Conservation (phyloP, 1,284 basidiomycete genomes). For the Porphyrellus sp. region DNA sequence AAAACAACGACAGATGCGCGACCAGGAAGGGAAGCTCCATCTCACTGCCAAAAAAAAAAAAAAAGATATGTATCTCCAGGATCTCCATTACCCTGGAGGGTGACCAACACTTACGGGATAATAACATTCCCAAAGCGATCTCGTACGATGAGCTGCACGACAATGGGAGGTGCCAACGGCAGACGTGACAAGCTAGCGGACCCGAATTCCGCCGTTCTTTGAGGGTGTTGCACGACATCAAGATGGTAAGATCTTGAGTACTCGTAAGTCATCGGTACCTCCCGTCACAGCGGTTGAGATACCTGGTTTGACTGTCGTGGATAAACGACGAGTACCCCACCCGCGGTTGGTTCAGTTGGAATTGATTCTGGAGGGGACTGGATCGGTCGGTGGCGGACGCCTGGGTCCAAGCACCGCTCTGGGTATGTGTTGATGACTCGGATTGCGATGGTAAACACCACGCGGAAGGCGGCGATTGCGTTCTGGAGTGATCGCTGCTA, state of each 20-base stretch:
- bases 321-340: slow-evolving; percentile 56
- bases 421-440: slow-evolving; percentile 27
- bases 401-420: slow-evolving; percentile 30
- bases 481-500: slow-evolving; percentile 36
- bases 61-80: slow-evolving; percentile 19
- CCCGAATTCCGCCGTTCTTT: slow-evolving; percentile 76
- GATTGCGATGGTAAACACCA: slow-evolving; percentile 31
- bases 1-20: slow-evolving; percentile 71
- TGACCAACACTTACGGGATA: slow-evolving; percentile 57
- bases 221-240: slow-evolving; percentile 78
- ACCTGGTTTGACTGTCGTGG: slow-evolving; percentile 51
- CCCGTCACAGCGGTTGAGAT: slow-evolving; percentile 20
- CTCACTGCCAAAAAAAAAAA: slow-evolving; percentile 47
- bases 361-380: slow-evolving; percentile 36
- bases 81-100: slow-evolving; percentile 25
- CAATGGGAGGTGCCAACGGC: slow-evolving; percentile 76
- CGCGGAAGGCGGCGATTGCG: slow-evolving; percentile 35
- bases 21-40: slow-evolving; percentile 81
- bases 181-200: slow-evolving; percentile 71
- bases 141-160: slow-evolving; percentile 73
- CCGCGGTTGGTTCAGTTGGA: slow-evolving; percentile 42
- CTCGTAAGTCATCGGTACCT: slow-evolving; percentile 22
- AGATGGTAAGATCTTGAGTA: slow-evolving; percentile 62
- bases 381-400: slow-evolving; percentile 27
- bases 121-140: slow-evolving; percentile 65